phyloP scores from a whole-genome alignment of 2,329 filamentous ascomycete genomes.

The Fusarium kyushuense region DNA sequence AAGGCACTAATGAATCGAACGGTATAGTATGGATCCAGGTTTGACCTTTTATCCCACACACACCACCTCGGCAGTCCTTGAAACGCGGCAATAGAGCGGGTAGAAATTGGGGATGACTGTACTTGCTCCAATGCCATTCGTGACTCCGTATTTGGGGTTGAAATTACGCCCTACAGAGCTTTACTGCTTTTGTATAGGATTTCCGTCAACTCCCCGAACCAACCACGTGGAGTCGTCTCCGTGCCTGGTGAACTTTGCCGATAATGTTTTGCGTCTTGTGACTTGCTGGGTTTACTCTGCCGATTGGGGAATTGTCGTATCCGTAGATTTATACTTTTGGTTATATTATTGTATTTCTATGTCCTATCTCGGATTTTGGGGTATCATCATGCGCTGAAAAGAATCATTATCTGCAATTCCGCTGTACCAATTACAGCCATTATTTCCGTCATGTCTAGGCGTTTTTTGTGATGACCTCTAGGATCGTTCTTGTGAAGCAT shows the following conservation, averaged over 20 bases:
- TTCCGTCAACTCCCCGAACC: conserved; percentile 25
- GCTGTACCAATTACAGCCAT: neutral
- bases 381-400: conserved; percentile 41
- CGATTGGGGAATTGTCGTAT: neutral
- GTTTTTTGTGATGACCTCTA: neutral
- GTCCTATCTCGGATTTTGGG: conserved; percentile 25
- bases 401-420: conserved; percentile 13
- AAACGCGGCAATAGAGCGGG: conserved; percentile 21
- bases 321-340: neutral
- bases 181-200: conserved; percentile 21
- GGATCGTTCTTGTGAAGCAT: neutral
- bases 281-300: neutral
- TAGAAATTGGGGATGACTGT: neutral
- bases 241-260: neutral
- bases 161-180: conserved; percentile 13
- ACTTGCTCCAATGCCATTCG: conserved; percentile 22
- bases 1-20: neutral
- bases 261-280: neutral
- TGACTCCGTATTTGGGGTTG: conserved; percentile 6
- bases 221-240: conserved; percentile 24
- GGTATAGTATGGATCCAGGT: neutral
- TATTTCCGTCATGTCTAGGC: conserved; percentile 11
- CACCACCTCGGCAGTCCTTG: conserved; percentile 7
- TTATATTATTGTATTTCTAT: conserved; percentile 18
- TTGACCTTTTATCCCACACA: conserved; percentile 1